phyloP scores from a whole-genome alignment of 2,329 filamentous ascomycete genomes.

The Sporothrix euskadiensis region DNA sequence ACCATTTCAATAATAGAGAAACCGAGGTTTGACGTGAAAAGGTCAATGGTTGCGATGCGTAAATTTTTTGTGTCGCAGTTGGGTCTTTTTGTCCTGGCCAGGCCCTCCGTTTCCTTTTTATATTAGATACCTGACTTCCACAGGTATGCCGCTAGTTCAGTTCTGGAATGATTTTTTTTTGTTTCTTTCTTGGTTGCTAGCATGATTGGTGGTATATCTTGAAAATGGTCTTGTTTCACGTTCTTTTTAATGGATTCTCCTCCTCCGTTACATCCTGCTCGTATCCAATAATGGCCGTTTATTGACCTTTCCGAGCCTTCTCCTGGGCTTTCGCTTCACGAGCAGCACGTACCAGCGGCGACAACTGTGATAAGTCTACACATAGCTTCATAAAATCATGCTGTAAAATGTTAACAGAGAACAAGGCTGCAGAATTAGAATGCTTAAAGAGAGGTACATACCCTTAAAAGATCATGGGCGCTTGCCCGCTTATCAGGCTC shows the following conservation, averaged over 20 bases:
- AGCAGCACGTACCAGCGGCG: conserved; percentile 83
- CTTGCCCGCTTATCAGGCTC: conserved; percentile 96
- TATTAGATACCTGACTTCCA: background rate
- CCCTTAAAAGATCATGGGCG: conserved; percentile 87
- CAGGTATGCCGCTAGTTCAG: background rate
- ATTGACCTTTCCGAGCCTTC: conserved; percentile 67
- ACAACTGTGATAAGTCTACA: conserved; percentile 72
- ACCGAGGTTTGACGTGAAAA: background rate
- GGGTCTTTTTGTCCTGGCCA: background rate
- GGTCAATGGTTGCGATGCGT: background rate
- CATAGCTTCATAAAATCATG: conserved; percentile 79
- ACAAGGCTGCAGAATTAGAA: conserved; percentile 23
- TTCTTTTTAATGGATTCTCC: background rate
- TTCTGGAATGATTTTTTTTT: background rate
- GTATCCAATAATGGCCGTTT: background rate
- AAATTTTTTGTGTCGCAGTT: background rate
- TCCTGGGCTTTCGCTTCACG: conserved; percentile 83
- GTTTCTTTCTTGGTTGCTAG: background rate
- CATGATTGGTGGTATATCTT: background rate
- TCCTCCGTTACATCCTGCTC: background rate
- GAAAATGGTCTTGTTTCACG: background rate
- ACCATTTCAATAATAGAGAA: background rate
- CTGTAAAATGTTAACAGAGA: conserved; percentile 46
- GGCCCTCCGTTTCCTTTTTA: background rate
- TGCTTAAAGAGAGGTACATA: conserved; percentile 51